Conservation (phyloP, 352 stramenopile genomes). For the Globisporangium carolinianum region DNA sequence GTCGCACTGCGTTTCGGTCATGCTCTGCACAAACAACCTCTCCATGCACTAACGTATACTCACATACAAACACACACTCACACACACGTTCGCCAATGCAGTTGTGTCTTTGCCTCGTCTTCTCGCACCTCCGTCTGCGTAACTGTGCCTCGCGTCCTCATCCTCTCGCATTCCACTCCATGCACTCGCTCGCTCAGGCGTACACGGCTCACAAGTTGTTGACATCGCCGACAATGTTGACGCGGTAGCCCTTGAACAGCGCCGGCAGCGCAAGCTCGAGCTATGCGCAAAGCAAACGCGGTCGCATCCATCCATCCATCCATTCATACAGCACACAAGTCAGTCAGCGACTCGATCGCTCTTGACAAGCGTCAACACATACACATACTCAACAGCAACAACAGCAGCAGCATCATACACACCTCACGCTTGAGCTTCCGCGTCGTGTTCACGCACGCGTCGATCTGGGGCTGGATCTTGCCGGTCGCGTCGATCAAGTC, state of each 20-base stretch:
- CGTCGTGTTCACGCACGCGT: conserved; percentile 33
- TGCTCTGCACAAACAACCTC: too few species aligned
- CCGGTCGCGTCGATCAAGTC: conserved; percentile 53
- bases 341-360: conserved; percentile 2
- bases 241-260: conserved; percentile 72
- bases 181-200: too few species aligned
- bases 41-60: too few species aligned
- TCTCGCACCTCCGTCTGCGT: too few species aligned
- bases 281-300: conserved; percentile 14
- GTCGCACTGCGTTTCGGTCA: not conserved
- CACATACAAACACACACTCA: too few species aligned
- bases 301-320: too few species aligned
- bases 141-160: too few species aligned
- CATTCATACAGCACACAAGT: too few species aligned
- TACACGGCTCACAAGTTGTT: conserved; percentile 45
- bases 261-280: conserved; percentile 48
- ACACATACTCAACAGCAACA: not conserved
- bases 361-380: not conserved
- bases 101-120: too few species aligned
- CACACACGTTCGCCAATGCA: too few species aligned
- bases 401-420: not conserved
- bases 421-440: conserved; percentile 73
- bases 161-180: too few species aligned
- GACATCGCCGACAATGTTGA: conserved; percentile 78
- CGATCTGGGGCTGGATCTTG: conserved; percentile 51